Evolutionary conservation across 108 stramenopile genomes (phyloP).

Genomic region (Conticribra weissflogii): DNA sequence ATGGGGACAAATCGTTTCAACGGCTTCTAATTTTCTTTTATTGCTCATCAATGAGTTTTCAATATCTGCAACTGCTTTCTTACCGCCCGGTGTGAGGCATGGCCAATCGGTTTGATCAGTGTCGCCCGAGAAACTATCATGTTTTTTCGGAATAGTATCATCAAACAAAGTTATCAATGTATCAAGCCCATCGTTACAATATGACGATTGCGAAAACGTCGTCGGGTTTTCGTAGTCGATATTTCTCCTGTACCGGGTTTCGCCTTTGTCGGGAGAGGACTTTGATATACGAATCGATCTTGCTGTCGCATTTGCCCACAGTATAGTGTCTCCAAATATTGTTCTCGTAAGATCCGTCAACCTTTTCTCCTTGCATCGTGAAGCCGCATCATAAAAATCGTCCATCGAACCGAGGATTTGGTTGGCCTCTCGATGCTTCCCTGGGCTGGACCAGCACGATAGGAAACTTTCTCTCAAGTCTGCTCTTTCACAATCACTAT

Average conservation of each 20-base stretch:
- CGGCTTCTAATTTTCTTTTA: slow-evolving; percentile 7
- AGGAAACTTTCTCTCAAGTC: too few species aligned
- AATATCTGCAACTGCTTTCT: slow-evolving; percentile 17
- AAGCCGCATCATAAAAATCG: slow-evolving; percentile 17
- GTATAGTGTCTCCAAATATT: not conserved
- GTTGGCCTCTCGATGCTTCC: not conserved
- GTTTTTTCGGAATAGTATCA: slow-evolving; percentile 1
- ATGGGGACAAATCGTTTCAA: slow-evolving; percentile 33
- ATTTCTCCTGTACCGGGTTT: not conserved
- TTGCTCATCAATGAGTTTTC: slow-evolving; percentile 19
- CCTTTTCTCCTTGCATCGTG: slow-evolving; percentile 18
- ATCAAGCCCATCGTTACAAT: slow-evolving; percentile 21
- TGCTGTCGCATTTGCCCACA: slow-evolving; percentile 30
- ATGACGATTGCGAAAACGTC: too few species aligned
- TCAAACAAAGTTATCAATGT: slow-evolving; percentile 25
- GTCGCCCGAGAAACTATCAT: slow-evolving; percentile 7
- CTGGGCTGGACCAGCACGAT: not conserved
- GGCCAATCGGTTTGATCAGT: not conserved
- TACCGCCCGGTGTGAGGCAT: slow-evolving; percentile 18
- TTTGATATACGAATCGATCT: slow-evolving; percentile 4
- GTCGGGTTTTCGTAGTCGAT: not conserved
- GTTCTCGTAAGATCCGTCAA: not conserved
- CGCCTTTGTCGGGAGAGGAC: not conserved
- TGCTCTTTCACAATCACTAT: too few species aligned
- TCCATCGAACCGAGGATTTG: slow-evolving; percentile 21